phyloP scores from a whole-genome alignment of 441 rosid genomes.

The Cnidoscolus chayamansa region DNA sequence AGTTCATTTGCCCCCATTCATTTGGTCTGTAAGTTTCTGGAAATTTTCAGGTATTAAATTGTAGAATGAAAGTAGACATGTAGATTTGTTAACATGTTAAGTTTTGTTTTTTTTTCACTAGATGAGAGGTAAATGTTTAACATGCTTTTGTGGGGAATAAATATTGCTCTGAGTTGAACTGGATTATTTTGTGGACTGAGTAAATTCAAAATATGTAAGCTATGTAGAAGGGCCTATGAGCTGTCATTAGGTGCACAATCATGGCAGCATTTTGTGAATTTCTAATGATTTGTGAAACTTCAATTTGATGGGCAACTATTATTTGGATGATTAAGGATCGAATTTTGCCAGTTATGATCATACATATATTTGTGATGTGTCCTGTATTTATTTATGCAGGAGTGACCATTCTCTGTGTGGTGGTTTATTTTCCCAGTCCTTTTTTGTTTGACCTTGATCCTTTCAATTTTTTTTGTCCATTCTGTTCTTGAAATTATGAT shows the following conservation, averaged over 20 bases:
- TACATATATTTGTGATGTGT: neutral
- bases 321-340: neutral
- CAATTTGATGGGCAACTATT: neutral
- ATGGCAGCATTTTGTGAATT: conserved; percentile 4
- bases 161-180: neutral
- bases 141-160: neutral
- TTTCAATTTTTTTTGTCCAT: neutral
- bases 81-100: neutral
- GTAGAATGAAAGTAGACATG: neutral
- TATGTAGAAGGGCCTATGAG: conserved; percentile 2
- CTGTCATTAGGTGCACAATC: neutral
- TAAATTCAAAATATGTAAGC: conserved; percentile 4
- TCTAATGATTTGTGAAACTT: neutral
- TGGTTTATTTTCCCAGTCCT: too few species aligned
- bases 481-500: neutral
- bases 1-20: neutral
- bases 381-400: too few species aligned
- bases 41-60: neutral
- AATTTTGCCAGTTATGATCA: neutral
- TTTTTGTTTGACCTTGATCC: neutral
- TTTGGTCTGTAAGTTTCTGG: conserved; percentile 9
- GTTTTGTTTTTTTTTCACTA: neutral
- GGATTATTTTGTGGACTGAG: conserved; percentile 2
- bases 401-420: too few species aligned
- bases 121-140: neutral